Evolutionary conservation across 192 early-diverging fungal genomes (phyloP).

Genomic region (Rhizoclosmatium sp.): DNA sequence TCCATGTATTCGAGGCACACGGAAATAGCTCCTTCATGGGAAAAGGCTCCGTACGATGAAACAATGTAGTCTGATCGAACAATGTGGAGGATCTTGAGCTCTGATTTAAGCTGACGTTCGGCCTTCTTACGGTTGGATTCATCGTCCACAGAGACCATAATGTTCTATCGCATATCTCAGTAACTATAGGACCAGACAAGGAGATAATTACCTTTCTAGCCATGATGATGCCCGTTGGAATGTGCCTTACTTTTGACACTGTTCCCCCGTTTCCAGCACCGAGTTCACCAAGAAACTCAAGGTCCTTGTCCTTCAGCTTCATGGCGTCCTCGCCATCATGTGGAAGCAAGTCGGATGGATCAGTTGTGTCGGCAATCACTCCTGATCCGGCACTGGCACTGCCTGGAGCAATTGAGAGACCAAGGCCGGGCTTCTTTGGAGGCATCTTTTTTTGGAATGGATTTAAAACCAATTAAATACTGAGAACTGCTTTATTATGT

Average conservation of each 20-base stretch:
- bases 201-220: slow-evolving; percentile 83
- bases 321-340: slow-evolving; percentile 12
- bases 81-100: slow-evolving; percentile 86
- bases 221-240: slow-evolving; percentile 80
- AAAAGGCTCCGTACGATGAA: slow-evolving; percentile 85
- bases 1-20: slow-evolving; percentile 99
- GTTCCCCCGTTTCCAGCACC: slow-evolving; percentile 95
- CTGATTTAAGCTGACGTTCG: slow-evolving; percentile 84
- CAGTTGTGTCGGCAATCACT: slow-evolving; percentile 13
- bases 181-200: background rate
- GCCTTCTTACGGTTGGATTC: slow-evolving; percentile 63
- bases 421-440: background rate
- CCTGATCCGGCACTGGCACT: background rate
- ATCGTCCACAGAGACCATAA: slow-evolving; percentile 44
- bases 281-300: slow-evolving; percentile 77
- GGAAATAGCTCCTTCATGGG: slow-evolving; percentile 80
- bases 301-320: slow-evolving; percentile 67
- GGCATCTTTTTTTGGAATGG: slow-evolving; percentile 4
- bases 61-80: slow-evolving; percentile 95
- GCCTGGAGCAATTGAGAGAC: background rate
- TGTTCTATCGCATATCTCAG: slow-evolving; percentile 8
- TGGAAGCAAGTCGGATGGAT: slow-evolving; percentile 10
- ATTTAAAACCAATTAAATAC: background rate
- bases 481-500: slow-evolving; percentile 31
- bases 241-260: slow-evolving; percentile 85